Evolutionary conservation across 257 asterid genomes (phyloP).

Genomic region (Apocynum venetum): DNA sequence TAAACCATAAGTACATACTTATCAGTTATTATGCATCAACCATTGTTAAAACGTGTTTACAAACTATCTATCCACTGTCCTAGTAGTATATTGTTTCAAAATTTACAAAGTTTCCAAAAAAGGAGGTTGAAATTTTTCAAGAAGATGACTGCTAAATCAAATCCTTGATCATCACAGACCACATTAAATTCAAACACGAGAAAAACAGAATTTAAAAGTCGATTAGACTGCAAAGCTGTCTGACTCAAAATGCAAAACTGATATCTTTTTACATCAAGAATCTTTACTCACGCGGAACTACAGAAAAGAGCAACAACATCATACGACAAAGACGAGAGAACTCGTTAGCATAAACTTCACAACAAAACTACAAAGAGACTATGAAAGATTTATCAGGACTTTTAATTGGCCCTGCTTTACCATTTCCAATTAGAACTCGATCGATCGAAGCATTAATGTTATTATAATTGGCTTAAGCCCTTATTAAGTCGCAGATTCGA

Average conservation of each 20-base stretch:
- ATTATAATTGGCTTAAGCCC: not conserved
- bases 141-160: no score
- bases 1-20: no score
- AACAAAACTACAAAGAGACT: not conserved
- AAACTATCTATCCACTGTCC: no score
- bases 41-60: no score
- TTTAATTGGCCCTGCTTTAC: not conserved
- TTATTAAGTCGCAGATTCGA: no score
- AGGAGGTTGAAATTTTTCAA: no score
- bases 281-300: slow-evolving; percentile 7
- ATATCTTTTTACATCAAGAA: not conserved
- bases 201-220: not conserved
- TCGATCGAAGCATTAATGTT: not conserved
- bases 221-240: not conserved
- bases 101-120: no score
- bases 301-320: not conserved
- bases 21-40: no score
- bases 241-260: not conserved
- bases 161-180: no score
- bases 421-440: not conserved
- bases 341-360: not conserved
- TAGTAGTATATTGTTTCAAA: no score
- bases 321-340: slow-evolving; percentile 9
- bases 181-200: not conserved
- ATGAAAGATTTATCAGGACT: slow-evolving; percentile 9